phyloP scores from a whole-genome alignment of 208 protist genomes.

The Porcisia deanei region DNA sequence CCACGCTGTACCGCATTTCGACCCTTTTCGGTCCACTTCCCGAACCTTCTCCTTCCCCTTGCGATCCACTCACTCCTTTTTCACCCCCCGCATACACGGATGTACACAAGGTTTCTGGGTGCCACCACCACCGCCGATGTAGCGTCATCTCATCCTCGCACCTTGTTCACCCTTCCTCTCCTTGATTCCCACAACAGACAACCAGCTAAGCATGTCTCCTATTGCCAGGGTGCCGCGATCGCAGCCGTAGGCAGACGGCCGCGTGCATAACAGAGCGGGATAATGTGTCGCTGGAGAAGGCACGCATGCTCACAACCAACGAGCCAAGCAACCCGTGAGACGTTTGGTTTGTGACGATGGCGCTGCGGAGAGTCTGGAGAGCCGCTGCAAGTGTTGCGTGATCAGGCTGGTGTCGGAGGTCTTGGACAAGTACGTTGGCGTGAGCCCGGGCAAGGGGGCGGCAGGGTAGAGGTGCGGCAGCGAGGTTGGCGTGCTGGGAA shows the following conservation, averaged over 20 bases:
- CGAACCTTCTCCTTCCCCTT: neutral
- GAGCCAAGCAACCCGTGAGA: constrained; percentile 90
- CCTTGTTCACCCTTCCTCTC: neutral
- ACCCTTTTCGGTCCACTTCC: neutral
- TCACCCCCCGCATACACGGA: neutral
- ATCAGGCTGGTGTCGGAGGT: constrained; percentile 81
- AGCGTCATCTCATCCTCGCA: neutral
- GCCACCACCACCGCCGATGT: neutral
- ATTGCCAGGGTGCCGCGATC: constrained; percentile 33
- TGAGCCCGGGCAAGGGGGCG: constrained; percentile 97
- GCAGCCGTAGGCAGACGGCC: constrained; percentile 39
- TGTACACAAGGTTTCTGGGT: neutral
- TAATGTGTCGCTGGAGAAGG: constrained; percentile 40
- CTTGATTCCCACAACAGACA: neutral
- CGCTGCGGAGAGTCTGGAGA: constrained; percentile 89
- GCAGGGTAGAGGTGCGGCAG: constrained; percentile 90
- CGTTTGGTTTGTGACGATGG: constrained; percentile 89
- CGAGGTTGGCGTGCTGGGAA: constrained; percentile 87
- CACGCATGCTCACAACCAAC: constrained; percentile 65
- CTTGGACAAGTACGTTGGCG: constrained; percentile 93
- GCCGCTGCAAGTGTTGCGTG: constrained; percentile 90
- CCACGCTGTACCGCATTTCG: neutral
- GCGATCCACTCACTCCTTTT: neutral
- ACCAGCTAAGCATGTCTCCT: constrained; percentile 22
- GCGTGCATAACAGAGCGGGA: constrained; percentile 32